phyloP scores from a whole-genome alignment of 257 asterid species.

The Solanum commersonii region DNA sequence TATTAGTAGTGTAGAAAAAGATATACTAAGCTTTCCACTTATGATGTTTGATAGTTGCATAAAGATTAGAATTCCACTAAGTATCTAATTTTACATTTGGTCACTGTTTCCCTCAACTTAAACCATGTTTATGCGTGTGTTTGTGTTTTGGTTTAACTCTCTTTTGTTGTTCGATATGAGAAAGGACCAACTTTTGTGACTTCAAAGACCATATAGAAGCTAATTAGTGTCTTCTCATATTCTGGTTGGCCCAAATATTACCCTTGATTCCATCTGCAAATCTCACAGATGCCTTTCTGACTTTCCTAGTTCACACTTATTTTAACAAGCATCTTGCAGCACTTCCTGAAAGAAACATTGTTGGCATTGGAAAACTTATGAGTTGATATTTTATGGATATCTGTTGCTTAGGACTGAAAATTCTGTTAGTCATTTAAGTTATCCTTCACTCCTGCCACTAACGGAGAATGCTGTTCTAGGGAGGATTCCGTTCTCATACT shows the following conservation, averaged over 20 bases:
- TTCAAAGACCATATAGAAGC: background rate
- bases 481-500: conserved; percentile 86
- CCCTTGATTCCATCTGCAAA: background rate
- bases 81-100: background rate
- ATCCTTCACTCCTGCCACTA: background rate
- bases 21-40: background rate
- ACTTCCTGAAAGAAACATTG: background rate
- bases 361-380: background rate
- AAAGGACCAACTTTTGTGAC: background rate
- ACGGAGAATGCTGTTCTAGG: conserved; percentile 30
- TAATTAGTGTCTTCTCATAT: background rate
- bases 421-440: background rate
- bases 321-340: background rate
- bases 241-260: background rate
- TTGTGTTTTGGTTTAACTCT: background rate
- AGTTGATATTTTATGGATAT: background rate
- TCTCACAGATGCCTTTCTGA: background rate
- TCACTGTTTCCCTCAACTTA: background rate
- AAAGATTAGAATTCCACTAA: background rate
- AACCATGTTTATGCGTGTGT: background rate
- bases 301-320: background rate
- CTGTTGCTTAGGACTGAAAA: background rate
- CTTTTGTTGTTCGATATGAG: background rate
- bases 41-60: background rate
- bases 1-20: background rate